These are phyloP conservation scores for Psilocybe cubensis DNA, from an alignment of 768 basidiomycete genomes.

Conservation along the genomic window DNA sequence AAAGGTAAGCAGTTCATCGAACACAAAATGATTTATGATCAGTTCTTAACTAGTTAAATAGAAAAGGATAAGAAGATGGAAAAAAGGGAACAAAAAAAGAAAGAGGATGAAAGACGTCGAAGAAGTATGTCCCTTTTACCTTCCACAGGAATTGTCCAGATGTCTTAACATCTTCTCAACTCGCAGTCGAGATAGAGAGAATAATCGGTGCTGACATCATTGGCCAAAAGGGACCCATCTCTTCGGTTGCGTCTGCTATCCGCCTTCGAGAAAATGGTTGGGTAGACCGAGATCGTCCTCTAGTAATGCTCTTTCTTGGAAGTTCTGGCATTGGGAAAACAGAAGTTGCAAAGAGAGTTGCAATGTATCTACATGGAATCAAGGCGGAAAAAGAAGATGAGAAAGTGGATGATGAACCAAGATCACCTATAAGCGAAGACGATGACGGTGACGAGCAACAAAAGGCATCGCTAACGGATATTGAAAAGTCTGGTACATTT, in stretches of 20 bases:
- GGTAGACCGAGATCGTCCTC: conserved; percentile 10
- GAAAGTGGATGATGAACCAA: too few species aligned
- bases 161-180: not conserved
- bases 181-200: conserved; percentile 2
- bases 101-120: not conserved
- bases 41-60: not conserved
- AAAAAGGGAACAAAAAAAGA: not conserved
- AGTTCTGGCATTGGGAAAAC: conserved; percentile 12
- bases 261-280: conserved; percentile 7
- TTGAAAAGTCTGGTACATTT: conserved; percentile 4
- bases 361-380: not conserved
- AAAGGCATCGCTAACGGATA: conserved; percentile 1
- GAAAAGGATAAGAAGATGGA: not conserved
- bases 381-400: not conserved
- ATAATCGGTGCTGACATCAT: conserved; percentile 1
- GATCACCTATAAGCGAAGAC: too few species aligned
- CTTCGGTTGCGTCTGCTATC: conserved; percentile 6
- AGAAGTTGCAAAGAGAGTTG: conserved; percentile 7
- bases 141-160: not conserved
- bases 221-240: conserved; percentile 9
- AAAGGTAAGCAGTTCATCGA: conserved; percentile 1
- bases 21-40: too few species aligned
- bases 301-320: conserved; percentile 14
- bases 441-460: too few species aligned
- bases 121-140: not conserved